Conservation (phyloP, 176 grass and related monocot genomes). For the Olyra latifolia region DNA sequence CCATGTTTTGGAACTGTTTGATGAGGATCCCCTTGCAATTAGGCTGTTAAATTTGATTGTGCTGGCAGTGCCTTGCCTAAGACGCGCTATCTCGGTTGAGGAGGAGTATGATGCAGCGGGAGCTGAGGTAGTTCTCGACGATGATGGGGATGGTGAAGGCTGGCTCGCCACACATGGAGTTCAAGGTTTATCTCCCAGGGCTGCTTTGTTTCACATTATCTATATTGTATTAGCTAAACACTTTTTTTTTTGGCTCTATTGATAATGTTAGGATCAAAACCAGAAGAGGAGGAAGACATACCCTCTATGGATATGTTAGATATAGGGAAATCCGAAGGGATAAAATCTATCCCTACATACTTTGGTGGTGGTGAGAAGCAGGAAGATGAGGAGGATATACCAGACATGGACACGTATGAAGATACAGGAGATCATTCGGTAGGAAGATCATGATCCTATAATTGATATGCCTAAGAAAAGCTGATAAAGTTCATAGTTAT, state of each 20-base stretch:
- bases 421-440: constrained; percentile 65
- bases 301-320: constrained; percentile 83
- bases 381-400: constrained; percentile 96
- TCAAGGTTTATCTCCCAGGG: constrained; percentile 51
- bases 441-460: constrained; percentile 30
- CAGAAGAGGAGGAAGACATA: constrained; percentile 74
- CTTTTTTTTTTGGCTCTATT: neutral
- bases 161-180: constrained; percentile 95
- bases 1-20: neutral
- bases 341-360: constrained; percentile 74
- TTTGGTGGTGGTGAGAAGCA: constrained; percentile 65
- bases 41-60: neutral
- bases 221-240: constrained; percentile 18
- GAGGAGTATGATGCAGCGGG: constrained; percentile 85
- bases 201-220: neutral
- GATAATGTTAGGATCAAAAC: constrained; percentile 54
- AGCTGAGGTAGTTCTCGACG: constrained; percentile 78
- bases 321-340: constrained; percentile 63
- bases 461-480: constrained; percentile 1
- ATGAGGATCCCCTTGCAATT: neutral
- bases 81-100: constrained; percentile 66
- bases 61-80: constrained; percentile 79
- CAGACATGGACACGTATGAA: constrained; percentile 84
- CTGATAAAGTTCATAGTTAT: constrained; percentile 16
- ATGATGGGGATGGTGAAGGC: constrained; percentile 62